Conservation (phyloP, 768 basidiomycete species). For the Mycena haematopus region DNA sequence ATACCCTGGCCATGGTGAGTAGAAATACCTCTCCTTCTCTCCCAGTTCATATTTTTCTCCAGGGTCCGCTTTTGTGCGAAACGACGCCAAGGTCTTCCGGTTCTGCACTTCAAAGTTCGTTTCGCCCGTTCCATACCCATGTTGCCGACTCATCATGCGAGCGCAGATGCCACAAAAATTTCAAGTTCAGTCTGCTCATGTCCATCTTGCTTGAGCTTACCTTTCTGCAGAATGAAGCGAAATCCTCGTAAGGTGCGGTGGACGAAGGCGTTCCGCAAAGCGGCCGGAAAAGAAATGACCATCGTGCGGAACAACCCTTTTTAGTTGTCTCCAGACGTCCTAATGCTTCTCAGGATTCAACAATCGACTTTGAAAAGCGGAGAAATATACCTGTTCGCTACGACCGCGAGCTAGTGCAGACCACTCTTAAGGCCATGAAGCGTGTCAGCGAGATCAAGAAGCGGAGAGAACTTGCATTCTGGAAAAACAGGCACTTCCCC, state of each 20-base stretch:
- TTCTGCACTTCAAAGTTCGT: conserved; percentile 97
- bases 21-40: not conserved
- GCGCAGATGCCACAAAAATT: conserved; percentile 95
- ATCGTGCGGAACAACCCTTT: conserved; percentile 68
- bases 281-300: conserved; percentile 99
- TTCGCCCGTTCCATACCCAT: not conserved
- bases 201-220: conserved; percentile 6
- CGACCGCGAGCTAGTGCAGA: conserved; percentile 91
- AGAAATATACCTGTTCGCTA: conserved; percentile 97
- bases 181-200: conserved; percentile 70
- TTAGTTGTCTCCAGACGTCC: not conserved
- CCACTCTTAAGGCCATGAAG: conserved; percentile 96
- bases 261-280: conserved; percentile 99
- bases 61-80: conserved; percentile 96
- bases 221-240: conserved; percentile 85
- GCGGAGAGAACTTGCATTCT: conserved; percentile 92
- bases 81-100: conserved; percentile 97
- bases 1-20: conserved; percentile 92
- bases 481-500: conserved; percentile 79
- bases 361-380: conserved; percentile 98
- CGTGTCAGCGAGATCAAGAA: conserved; percentile 91
- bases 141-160: conserved; percentile 9
- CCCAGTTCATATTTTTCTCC: conserved; percentile 4
- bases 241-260: conserved; percentile 98
- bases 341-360: conserved; percentile 75